Evolutionary conservation across 176 grass and related monocot genomes (phyloP), one percentile per base, ranked within the genome.

Genomic region (Zoysia japonica): DNA sequence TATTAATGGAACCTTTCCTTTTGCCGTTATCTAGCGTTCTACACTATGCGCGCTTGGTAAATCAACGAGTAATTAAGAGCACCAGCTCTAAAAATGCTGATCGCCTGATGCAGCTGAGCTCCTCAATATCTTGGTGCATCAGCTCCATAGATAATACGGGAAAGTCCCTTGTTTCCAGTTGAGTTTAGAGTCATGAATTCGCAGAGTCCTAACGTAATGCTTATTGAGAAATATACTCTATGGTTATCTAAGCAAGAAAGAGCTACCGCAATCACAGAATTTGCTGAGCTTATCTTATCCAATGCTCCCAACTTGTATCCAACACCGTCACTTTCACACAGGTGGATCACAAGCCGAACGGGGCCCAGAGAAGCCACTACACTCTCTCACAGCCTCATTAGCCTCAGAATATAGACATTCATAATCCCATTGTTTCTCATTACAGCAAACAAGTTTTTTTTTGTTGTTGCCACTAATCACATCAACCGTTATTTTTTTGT

Each of bases 241-340:
- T 8, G 2, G 20, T 35, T 61, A 61, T 61, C n/a, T 61, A 4
- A 20, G 17, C 5, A 47, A 7, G 7, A 20, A 59, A 20, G 56
- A 59, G 56, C n/a, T 59, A 61, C 8, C 8, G 2, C 2, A 2
- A 61, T 35, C 57, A 14, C 28, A 15, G 38, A 38, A 52, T 11
- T 19, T 73, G 43, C 72, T 2, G 82, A 85, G 78, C 82, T 85
- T 89, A 89, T 89, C 87, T 81, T 85, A 81, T 72, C 78, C 78
- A 3, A 17, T 50, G 38, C 41, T 45, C 43, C 44, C 37, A 6
- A 51, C 36, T 17, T 28, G n/a, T 38, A 66, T 81, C 56, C 48
- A 59, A 51, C 82, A 61, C 50, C 60, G 55, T 71, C 87, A 57
- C 71, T 16, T 11, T 71, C 82, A 80, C 81, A 84, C 9, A 19